Evolutionary conservation across 148 eudicot genomes (phyloP).

Genomic region (Bassia scoparia): DNA sequence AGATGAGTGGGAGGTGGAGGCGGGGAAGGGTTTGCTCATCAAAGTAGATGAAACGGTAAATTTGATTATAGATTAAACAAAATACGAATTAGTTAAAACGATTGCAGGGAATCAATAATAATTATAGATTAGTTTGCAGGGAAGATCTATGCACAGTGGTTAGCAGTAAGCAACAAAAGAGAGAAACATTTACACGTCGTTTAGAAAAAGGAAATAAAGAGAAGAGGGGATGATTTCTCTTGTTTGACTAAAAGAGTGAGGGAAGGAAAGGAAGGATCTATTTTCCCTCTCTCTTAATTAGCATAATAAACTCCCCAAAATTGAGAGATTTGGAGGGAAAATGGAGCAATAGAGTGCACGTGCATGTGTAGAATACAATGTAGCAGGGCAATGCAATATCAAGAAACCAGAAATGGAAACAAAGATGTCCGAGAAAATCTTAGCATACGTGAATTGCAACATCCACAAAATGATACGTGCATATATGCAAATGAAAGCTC

Average conservation of each 20-base stretch:
- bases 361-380: neutral
- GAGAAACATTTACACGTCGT: neutral
- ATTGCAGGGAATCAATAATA: neutral
- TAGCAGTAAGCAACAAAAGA: conserved; percentile 4
- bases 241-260: no score
- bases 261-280: no score
- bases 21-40: neutral
- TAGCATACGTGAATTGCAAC: neutral
- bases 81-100: no score
- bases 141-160: neutral
- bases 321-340: no score
- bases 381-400: neutral
- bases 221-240: no score
- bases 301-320: no score
- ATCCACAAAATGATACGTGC: neutral
- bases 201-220: no score
- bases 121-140: neutral
- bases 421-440: neutral
- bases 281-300: no score
- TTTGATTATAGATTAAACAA: neutral
- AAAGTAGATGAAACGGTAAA: neutral
- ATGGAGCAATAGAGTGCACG: no score
- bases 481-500: neutral
- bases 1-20: no score
- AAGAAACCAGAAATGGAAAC: neutral